Conservation (phyloP, 768 basidiomycete species). For the Phaffia australis region DNA sequence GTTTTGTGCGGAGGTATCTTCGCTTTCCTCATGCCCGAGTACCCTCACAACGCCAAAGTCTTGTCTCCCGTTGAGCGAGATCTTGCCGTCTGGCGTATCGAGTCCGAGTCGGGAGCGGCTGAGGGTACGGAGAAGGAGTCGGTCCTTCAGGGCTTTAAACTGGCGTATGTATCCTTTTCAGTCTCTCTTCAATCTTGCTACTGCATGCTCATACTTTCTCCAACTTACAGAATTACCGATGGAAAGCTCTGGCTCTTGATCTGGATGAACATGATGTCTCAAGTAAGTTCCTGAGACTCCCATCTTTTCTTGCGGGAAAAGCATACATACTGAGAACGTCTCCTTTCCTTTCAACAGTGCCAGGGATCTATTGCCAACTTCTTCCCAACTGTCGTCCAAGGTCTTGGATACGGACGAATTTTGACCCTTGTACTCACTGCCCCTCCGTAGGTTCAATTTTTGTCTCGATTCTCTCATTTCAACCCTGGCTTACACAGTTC, state of each 20-base stretch:
- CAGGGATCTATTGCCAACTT: slow-evolving; percentile 18
- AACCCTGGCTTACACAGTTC: background rate
- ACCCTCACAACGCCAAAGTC: slow-evolving; percentile 28
- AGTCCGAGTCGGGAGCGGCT: slow-evolving; percentile 27
- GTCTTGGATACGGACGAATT: slow-evolving; percentile 31
- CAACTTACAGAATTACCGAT: background rate
- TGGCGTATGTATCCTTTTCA: slow-evolving; percentile 22
- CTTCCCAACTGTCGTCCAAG: slow-evolving; percentile 29
- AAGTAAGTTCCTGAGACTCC: no score
- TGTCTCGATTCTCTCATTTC: background rate
- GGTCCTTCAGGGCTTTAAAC: background rate
- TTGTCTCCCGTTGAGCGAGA: slow-evolving; percentile 26
- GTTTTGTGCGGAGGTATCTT: slow-evolving; percentile 15
- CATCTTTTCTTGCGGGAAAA: background rate
- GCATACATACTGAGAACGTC: background rate
- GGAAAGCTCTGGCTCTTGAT: background rate
- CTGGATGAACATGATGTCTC: slow-evolving; percentile 6
- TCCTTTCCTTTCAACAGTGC: background rate
- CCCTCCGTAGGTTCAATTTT: slow-evolving; percentile 27
- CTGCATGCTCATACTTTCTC: background rate
- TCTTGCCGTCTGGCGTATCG: slow-evolving; percentile 29
- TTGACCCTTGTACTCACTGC: slow-evolving; percentile 31
- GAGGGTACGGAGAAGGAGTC: slow-evolving; percentile 12
- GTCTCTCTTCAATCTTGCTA: background rate
- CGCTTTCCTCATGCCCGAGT: slow-evolving; percentile 27